Evolutionary conservation across 306 rosid genomes (phyloP).

Genomic region (Lablab purpureus): DNA sequence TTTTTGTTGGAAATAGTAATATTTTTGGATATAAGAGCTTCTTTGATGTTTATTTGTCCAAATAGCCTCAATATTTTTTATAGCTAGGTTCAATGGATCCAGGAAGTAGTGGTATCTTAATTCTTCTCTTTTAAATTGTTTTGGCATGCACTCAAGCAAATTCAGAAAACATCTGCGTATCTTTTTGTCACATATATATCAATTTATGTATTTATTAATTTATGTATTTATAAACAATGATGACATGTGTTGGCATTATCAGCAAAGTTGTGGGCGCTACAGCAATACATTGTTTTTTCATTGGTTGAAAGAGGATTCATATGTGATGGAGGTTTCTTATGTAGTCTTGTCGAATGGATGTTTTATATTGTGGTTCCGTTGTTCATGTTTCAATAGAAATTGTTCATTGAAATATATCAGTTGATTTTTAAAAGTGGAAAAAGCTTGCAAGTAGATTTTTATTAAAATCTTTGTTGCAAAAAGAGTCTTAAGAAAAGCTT

Average conservation of each 20-base stretch:
- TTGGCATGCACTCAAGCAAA: not conserved
- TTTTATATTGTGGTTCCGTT: not conserved
- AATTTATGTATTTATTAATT: conserved; percentile 1
- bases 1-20: not conserved
- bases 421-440: conserved; percentile 7
- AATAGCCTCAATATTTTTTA: not conserved
- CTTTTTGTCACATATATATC: not conserved
- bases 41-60: not conserved
- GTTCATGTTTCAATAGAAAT: not conserved
- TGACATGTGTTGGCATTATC: not conserved
- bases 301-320: not conserved
- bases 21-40: not conserved
- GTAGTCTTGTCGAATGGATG: not conserved
- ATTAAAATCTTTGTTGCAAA: not conserved
- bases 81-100: not conserved
- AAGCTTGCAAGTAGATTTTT: not conserved
- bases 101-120: not conserved
- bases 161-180: not conserved
- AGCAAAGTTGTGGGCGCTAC: not conserved
- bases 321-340: not conserved
- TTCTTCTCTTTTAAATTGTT: not conserved
- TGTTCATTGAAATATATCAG: not conserved
- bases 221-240: not conserved
- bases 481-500: not conserved
- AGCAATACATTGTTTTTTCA: not conserved